These are phyloP conservation scores for Metschnikowia kunwiensis DNA, from an alignment of 805 yeast species.

Conservation along the genomic window DNA sequence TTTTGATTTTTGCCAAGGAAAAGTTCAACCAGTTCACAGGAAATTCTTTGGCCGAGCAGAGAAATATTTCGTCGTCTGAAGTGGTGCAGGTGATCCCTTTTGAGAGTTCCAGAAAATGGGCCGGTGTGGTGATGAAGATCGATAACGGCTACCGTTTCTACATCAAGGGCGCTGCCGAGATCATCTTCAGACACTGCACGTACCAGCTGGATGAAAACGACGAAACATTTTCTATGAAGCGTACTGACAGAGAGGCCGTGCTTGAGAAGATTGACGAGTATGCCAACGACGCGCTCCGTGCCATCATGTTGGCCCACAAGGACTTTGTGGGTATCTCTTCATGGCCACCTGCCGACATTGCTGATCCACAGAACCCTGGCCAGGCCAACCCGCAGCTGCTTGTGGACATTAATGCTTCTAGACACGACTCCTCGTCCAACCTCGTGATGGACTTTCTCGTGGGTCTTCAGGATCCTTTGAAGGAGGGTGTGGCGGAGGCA, in stretches of 20 bases:
- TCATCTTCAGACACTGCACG: conserved; percentile 63
- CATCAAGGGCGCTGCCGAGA: conserved; percentile 94
- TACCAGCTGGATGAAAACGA: conserved; percentile 29
- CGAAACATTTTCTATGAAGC: conserved; percentile 27
- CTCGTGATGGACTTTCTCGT: conserved; percentile 55
- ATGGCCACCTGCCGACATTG: conserved; percentile 69
- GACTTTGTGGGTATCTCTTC: conserved; percentile 48
- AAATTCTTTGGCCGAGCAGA: conserved; percentile 42
- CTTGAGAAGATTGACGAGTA: conserved; percentile 44
- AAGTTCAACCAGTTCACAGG: conserved; percentile 46
- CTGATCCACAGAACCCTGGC: conserved; percentile 24
- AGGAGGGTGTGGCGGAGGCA: conserved; percentile 87
- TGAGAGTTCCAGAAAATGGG: conserved; percentile 91
- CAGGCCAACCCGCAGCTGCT: conserved; percentile 43
- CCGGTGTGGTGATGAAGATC: conserved; percentile 65
- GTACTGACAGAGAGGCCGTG: conserved; percentile 27
- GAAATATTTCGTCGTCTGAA: conserved; percentile 23
- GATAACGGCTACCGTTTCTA: conserved; percentile 55
- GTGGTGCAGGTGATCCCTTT: conserved; percentile 80
- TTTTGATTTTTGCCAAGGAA: conserved; percentile 63
- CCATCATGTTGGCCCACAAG: conserved; percentile 81
- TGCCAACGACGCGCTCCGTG: conserved; percentile 80
- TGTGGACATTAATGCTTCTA: conserved; percentile 22
- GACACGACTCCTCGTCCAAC: conserved; percentile 23
- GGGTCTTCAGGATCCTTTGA: conserved; percentile 93